phyloP scores from a whole-genome alignment of 805 yeast species.

The Starmerella sp. region DNA sequence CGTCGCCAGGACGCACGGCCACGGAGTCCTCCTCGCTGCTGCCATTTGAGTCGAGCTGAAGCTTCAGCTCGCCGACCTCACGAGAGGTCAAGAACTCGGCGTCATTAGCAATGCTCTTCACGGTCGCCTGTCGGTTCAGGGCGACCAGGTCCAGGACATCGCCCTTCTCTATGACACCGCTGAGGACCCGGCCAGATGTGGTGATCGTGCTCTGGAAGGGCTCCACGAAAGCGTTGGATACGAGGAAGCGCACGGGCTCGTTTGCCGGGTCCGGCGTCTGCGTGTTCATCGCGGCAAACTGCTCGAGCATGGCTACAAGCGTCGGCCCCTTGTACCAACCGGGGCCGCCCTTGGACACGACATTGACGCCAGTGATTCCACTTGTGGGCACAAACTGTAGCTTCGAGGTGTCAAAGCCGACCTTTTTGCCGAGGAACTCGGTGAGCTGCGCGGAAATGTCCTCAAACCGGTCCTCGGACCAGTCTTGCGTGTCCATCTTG shows the following conservation, averaged over 20 bases:
- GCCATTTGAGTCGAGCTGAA: constrained; percentile 25
- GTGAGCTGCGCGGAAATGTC: constrained; percentile 40
- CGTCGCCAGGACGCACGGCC: constrained; percentile 54
- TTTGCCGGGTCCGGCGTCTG: neutral
- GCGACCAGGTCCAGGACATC: constrained; percentile 39
- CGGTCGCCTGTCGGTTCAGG: constrained; percentile 24
- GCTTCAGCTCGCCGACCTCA: constrained; percentile 41
- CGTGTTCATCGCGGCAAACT: constrained; percentile 21
- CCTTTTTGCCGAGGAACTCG: constrained; percentile 41
- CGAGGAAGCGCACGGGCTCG: constrained; percentile 41
- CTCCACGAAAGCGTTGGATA: constrained; percentile 49
- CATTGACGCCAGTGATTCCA: constrained; percentile 58
- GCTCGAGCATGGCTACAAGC: constrained; percentile 31
- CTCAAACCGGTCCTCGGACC: constrained; percentile 44
- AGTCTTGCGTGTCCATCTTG: constrained; percentile 54
- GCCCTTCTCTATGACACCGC: constrained; percentile 62
- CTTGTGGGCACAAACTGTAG: constrained; percentile 54
- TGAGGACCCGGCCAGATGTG: constrained; percentile 52
- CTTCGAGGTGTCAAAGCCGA: constrained; percentile 37
- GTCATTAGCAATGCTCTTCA: constrained; percentile 17
- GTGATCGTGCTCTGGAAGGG: constrained; percentile 40
- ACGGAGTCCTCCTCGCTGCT: constrained; percentile 23
- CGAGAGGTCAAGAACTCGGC: constrained; percentile 40
- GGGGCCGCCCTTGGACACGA: constrained; percentile 34
- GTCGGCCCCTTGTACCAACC: constrained; percentile 41